Percentiles rank a stretch among this genome's conserved stretches.
phyloP scores from a whole-genome alignment of 2,329 filamentous ascomycete species.

The Elsinoe perseae region DNA sequence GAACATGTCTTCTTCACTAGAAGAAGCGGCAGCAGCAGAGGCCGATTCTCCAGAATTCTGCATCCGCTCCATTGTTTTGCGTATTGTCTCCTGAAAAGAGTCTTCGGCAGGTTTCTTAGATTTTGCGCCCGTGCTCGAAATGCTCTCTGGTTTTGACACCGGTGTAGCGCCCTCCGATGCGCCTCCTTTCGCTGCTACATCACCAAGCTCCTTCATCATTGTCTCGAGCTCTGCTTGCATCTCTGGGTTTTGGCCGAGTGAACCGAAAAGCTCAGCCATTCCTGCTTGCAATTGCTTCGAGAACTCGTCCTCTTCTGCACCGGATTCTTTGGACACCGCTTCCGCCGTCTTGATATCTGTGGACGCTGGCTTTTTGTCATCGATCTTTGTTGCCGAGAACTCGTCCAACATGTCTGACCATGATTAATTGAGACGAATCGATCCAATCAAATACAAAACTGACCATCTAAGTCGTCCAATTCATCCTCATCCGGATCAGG shows the following conservation, averaged over 20 bases:
- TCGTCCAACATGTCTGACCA: constrained; percentile 78
- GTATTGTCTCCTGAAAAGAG: constrained; percentile 83
- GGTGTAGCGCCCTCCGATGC: constrained; percentile 21
- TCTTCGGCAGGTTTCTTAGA: constrained; percentile 23
- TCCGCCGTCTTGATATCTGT: constrained; percentile 26
- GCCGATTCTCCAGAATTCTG: constrained; percentile 79
- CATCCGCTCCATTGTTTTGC: constrained; percentile 93
- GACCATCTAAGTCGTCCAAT: constrained; percentile 83
- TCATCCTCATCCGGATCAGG: constrained; percentile 91
- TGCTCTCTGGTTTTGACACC: constrained; percentile 20
- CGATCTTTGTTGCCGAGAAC: constrained; percentile 61
- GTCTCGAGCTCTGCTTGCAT: constrained; percentile 73
- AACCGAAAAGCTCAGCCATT: constrained; percentile 75
- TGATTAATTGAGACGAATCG: constrained; percentile 8
- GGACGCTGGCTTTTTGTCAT: constrained; percentile 36
- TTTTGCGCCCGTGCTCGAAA: constrained; percentile 21
- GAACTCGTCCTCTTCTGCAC: constrained; percentile 62
- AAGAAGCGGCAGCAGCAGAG: constrained; percentile 50
- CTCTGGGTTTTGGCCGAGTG: constrained; percentile 54
- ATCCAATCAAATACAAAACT: constrained; percentile 20
- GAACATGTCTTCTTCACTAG: constrained; percentile 68
- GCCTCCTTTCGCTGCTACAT: constrained; percentile 29
- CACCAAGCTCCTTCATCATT: constrained; percentile 63
- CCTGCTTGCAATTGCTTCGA: constrained; percentile 78
- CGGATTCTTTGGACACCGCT: constrained; percentile 23